phyloP scores from a whole-genome alignment of 1,284 basidiomycete genomes.

The Tausonia pullulans region DNA sequence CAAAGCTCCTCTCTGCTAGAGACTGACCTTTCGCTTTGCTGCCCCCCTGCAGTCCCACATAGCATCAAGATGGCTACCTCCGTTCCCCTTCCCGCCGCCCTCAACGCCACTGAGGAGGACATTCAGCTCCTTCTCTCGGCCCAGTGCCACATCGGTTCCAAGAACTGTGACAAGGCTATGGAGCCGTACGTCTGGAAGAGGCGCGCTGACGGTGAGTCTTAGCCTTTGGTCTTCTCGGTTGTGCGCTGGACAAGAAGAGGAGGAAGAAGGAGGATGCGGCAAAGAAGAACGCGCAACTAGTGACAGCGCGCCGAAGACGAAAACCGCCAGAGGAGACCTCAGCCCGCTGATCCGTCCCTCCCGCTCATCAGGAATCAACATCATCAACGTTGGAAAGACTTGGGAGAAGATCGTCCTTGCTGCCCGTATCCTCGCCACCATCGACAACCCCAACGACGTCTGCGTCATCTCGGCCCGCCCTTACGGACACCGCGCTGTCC shows the following conservation, averaged over 20 bases:
- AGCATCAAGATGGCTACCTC: constrained; percentile 21
- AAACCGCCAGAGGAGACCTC: not conserved
- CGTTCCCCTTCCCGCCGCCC: constrained; percentile 75
- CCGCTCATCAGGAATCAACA: constrained; percentile 62
- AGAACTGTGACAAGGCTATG: constrained; percentile 99
- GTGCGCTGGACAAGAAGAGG: too few species aligned
- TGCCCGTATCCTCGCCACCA: constrained; percentile 82
- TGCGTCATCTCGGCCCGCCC: constrained; percentile 96
- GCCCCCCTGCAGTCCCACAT: too few species aligned
- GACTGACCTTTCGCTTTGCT: too few species aligned
- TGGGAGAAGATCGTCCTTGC: constrained; percentile 98
- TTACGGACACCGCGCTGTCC: constrained; percentile 97
- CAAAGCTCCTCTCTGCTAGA: too few species aligned
- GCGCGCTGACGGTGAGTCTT: constrained; percentile 70
- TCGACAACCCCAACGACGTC: constrained; percentile 97
- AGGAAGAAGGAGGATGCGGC: too few species aligned
- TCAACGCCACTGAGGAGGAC: constrained; percentile 93
- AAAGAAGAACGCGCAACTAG: too few species aligned
- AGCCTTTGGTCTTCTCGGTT: too few species aligned
- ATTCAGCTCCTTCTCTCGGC: constrained; percentile 90
- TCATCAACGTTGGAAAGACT: constrained; percentile 98
- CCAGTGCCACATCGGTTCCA: constrained; percentile 91
- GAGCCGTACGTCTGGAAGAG: constrained; percentile 96
- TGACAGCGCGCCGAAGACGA: not conserved
- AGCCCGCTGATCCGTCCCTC: too few species aligned